Evolutionary conservation across 2,329 filamentous ascomycete genomes (phyloP).

Genomic region (Chrysoporthe deuterocubensis): DNA sequence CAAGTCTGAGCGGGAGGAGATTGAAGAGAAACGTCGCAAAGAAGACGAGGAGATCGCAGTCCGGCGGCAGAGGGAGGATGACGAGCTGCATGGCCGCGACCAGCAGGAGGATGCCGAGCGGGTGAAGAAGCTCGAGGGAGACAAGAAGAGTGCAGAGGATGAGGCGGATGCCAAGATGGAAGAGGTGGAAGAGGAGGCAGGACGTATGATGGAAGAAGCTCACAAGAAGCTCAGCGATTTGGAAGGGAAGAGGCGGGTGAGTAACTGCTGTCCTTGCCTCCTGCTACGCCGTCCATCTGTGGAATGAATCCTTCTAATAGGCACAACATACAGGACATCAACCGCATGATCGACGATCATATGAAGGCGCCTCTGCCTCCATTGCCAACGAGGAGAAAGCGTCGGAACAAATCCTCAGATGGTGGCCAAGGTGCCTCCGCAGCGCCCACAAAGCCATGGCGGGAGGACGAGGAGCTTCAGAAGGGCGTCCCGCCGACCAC

Average conservation of each 20-base stretch:
- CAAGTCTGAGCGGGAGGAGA: constrained; percentile 37
- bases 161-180: constrained; percentile 43
- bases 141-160: constrained; percentile 39
- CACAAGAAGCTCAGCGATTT: constrained; percentile 39
- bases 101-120: constrained; percentile 39
- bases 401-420: constrained; percentile 19
- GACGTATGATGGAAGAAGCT: constrained; percentile 37
- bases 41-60: constrained; percentile 48
- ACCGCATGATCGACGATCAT: constrained; percentile 48
- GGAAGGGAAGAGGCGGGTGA: constrained; percentile 41
- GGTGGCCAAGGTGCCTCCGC: neutral
- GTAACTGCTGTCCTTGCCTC: constrained; percentile 7
- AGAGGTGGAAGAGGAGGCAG: constrained; percentile 39
- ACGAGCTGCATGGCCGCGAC: constrained; percentile 36
- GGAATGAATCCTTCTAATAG: constrained; percentile 24
- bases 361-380: constrained; percentile 40
- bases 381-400: constrained; percentile 34
- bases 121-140: constrained; percentile 36
- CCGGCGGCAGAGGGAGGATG: constrained; percentile 42
- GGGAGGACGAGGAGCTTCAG: neutral
- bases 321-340: constrained; percentile 42
- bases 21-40: constrained; percentile 41
- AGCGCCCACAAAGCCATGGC: neutral
- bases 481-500: neutral
- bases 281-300: constrained; percentile 4